A percentile compares a stretch with the other conserved stretches of the same genome.
Evolutionary conservation across 1,284 basidiomycete genomes (phyloP).

Genomic region (Coniophora puteana): DNA sequence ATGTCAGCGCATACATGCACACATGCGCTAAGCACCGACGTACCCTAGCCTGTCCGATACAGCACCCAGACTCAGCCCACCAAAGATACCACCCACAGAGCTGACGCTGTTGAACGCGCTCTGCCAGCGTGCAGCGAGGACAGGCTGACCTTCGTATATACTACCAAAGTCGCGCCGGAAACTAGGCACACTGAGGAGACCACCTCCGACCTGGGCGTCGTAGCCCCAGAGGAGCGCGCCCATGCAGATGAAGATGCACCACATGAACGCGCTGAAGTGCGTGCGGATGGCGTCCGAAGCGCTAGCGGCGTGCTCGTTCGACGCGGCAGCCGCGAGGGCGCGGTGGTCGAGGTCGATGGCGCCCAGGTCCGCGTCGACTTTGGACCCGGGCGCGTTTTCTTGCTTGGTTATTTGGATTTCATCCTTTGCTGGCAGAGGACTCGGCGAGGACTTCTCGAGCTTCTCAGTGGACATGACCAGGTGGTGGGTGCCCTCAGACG

Average conservation of each 20-base stretch:
- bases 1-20: background rate
- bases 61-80: slow-evolving; percentile 22
- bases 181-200: slow-evolving; percentile 19
- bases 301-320: slow-evolving; percentile 17
- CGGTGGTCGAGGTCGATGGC: too few species aligned
- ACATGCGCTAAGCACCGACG: background rate
- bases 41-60: slow-evolving; percentile 22
- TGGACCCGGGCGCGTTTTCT: too few species aligned
- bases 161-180: slow-evolving; percentile 27
- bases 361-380: too few species aligned
- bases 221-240: slow-evolving; percentile 26
- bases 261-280: slow-evolving; percentile 22
- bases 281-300: slow-evolving; percentile 17
- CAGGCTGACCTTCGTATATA: background rate
- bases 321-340: slow-evolving; percentile 20
- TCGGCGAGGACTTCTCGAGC: too few species aligned
- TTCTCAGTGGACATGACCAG: too few species aligned
- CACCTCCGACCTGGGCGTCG: slow-evolving; percentile 22
- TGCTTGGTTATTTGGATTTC: too few species aligned
- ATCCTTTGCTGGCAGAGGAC: too few species aligned
- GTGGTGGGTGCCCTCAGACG: too few species aligned
- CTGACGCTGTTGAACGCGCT: slow-evolving; percentile 26
- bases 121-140: slow-evolving; percentile 26
- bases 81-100: slow-evolving; percentile 23
- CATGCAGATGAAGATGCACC: slow-evolving; percentile 25